phyloP scores from a whole-genome alignment of 345 rosid genomes.

The Populus ilicifolia region DNA sequence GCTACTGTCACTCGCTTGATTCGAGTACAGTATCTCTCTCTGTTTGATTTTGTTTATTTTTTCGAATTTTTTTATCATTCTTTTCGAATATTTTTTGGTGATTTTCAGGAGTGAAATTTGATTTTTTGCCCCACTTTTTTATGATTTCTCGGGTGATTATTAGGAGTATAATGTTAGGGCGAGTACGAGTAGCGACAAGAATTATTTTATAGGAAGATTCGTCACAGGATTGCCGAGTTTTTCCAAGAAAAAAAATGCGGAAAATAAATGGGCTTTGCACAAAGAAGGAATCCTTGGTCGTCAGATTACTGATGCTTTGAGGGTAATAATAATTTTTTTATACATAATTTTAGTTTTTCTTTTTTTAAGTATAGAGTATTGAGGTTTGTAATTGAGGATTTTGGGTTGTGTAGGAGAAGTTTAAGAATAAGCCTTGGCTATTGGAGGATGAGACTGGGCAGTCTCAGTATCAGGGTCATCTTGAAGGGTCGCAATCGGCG shows the following conservation, averaged over 20 bases:
- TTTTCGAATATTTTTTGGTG: background rate
- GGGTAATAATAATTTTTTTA: slow-evolving; percentile 41
- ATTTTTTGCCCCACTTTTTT: background rate
- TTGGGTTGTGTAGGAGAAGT: slow-evolving; percentile 56
- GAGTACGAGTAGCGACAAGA: slow-evolving; percentile 57
- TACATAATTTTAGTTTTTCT: background rate
- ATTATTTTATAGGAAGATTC: slow-evolving; percentile 87
- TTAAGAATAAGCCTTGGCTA: slow-evolving; percentile 89
- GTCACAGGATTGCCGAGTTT: slow-evolving; percentile 73
- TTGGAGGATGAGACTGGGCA: slow-evolving; percentile 98
- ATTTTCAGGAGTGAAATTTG: slow-evolving; percentile 41
- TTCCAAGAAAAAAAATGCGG: slow-evolving; percentile 73
- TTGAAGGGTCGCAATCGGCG: slow-evolving; percentile 95
- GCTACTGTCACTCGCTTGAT: slow-evolving; percentile 65
- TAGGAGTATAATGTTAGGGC: slow-evolving; percentile 87
- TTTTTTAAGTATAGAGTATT: too few species aligned
- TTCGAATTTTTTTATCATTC: too few species aligned
- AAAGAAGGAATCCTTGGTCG: slow-evolving; percentile 94
- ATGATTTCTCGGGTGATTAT: background rate
- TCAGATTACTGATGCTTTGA: slow-evolving; percentile 62
- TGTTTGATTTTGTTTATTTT: too few species aligned
- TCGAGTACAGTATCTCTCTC: slow-evolving; percentile 42
- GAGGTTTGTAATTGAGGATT: background rate
- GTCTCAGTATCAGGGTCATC: slow-evolving; percentile 82
- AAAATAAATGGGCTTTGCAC: slow-evolving; percentile 81